Evolutionary conservation across 306 rosid species (phyloP), one percentile per base, ranked within the genome.

Genomic region (Castanopsis chinensis): DNA sequence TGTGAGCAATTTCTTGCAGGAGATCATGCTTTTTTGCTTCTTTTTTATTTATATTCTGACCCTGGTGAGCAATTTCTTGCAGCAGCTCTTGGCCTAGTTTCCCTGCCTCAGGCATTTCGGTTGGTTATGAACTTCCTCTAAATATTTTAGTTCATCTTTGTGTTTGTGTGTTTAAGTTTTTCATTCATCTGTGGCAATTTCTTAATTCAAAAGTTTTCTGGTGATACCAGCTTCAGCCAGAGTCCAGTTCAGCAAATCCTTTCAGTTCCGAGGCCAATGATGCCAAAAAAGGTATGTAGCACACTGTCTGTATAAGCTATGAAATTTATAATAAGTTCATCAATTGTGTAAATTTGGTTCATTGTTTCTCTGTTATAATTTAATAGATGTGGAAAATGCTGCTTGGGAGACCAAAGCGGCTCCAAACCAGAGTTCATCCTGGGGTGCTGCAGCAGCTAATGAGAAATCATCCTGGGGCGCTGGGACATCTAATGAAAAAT

Each of bases 21-120:
- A 88, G 79, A 72, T 68, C 88, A 11, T 90, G 92, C 45, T 41
- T 11, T 8, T 41, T 41, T 41, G 7, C 12, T 8, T 35, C 41
- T 6, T 41, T 33, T 41, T 41, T 41, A 41, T 41, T 41, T 41
- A 41, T 41, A 41, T 41, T 14, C 68, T 72, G 69, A 59, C 63
- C 18, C 55, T 78, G 41, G 41, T 67, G 71, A 9, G 23, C 56
- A 20, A 69, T 78, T 70, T 78, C 67, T 83, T 84, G 82, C 89
- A 92, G 97, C 85, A 88, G 80, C 74, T 68, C 88, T 14, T 90
- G 93, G 97, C 85, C 92, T 71, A 89, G 88, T 76, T 71, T 53
- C 70, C 77, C 93, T n/a, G 81, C 90, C 23, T 79, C 97, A 3
- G 79, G 88, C 81, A 51, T 73, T 58, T 81, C 73, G 90, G 98